Percentiles rank a stretch among this genome's conserved stretches.
Conservation (phyloP, 2,329 filamentous ascomycete species). For the Cyphellophora europaea region DNA sequence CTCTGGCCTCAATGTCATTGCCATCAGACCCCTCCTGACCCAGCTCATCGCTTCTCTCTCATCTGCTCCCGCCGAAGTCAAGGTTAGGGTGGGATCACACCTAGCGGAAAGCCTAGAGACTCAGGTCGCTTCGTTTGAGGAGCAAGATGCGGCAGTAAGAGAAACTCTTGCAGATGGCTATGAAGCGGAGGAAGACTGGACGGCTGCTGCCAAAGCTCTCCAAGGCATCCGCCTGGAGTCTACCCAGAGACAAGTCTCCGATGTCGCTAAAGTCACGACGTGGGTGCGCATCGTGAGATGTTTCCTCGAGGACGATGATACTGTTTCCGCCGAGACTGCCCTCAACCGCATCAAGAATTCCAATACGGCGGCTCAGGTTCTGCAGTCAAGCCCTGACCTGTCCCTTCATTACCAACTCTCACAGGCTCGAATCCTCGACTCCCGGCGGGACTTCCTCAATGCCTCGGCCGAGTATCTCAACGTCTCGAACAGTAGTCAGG, state of each 20-base stretch:
- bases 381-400: conserved; percentile 54
- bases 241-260: conserved; percentile 73
- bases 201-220: conserved; percentile 65
- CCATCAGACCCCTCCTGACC: conserved; percentile 60
- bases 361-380: conserved; percentile 57
- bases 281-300: conserved; percentile 94
- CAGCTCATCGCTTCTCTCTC: conserved; percentile 57
- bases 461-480: conserved; percentile 82
- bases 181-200: conserved; percentile 73
- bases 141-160: conserved; percentile 71
- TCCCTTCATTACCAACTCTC: conserved; percentile 81
- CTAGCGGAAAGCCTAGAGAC: conserved; percentile 59
- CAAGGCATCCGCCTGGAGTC: conserved; percentile 81
- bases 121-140: conserved; percentile 66
- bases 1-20: conserved; percentile 65
- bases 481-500: conserved; percentile 65
- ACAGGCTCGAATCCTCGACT: conserved; percentile 87
- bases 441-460: conserved; percentile 78
- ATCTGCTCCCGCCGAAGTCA: conserved; percentile 48
- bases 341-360: conserved; percentile 94
- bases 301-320: conserved; percentile 90
- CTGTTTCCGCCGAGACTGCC: conserved; percentile 72
- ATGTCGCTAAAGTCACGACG: conserved; percentile 70
- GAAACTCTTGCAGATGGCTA: conserved; percentile 75
- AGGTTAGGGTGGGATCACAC: conserved; percentile 66